Evolutionary conservation across 192 early-diverging fungal species (phyloP).

Genomic region (Martensiomyces pterosporus): DNA sequence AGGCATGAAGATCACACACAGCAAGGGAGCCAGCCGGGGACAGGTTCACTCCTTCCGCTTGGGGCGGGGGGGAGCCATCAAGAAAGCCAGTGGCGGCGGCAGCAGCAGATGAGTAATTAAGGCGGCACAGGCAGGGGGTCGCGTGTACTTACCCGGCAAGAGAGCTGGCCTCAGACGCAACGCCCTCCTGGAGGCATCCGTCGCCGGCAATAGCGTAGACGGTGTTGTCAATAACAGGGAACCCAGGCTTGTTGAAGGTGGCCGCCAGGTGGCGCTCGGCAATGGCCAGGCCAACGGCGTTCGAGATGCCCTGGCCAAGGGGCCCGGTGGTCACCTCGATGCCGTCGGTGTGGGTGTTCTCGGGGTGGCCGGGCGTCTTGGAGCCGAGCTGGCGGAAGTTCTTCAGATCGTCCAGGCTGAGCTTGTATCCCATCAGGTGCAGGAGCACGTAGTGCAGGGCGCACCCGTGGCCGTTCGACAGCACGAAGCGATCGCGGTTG

Average conservation of each 20-base stretch:
- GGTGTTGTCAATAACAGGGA: slow-evolving; percentile 80
- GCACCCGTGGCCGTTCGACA: slow-evolving; percentile 98
- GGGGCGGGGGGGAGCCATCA: too few relatives aligned
- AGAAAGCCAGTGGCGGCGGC: background rate
- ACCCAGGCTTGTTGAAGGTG: slow-evolving; percentile 87
- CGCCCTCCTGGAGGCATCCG: slow-evolving; percentile 98
- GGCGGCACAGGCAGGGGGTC: too few relatives aligned
- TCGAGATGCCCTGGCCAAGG: slow-evolving; percentile 88
- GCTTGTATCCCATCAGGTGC: slow-evolving; percentile 84
- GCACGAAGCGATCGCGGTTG: slow-evolving; percentile 95
- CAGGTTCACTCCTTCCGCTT: too few relatives aligned
- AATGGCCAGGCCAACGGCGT: slow-evolving; percentile 89
- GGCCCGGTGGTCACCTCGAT: slow-evolving; percentile 98
- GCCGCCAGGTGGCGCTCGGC: slow-evolving; percentile 86
- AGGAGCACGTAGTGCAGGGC: slow-evolving; percentile 86
- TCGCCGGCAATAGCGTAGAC: slow-evolving; percentile 86
- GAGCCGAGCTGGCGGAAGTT: slow-evolving; percentile 76
- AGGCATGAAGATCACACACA: too few relatives aligned
- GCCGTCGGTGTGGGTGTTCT: slow-evolving; percentile 79
- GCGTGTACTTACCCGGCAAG: slow-evolving; percentile 72
- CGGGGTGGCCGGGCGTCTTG: slow-evolving; percentile 95
- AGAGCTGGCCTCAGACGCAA: slow-evolving; percentile 84
- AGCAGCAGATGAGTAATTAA: too few relatives aligned
- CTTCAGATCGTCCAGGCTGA: slow-evolving; percentile 89
- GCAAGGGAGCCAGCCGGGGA: too few relatives aligned